phyloP scores from a whole-genome alignment of 2,329 filamentous ascomycete genomes.

The Lecanoromycetidae sp. region DNA sequence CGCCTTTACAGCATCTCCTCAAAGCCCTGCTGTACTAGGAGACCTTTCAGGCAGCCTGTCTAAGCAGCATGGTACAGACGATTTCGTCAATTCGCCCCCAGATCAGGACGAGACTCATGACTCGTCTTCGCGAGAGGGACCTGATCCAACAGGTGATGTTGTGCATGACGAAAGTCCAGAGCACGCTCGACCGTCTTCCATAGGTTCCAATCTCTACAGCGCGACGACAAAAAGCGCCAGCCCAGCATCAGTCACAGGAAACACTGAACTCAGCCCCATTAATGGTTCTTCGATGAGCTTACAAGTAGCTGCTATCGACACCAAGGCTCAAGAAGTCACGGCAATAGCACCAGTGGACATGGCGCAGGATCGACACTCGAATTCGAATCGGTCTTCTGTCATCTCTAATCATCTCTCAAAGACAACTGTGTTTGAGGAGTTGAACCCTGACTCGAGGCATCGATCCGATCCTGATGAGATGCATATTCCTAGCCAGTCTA shows the following conservation, averaged over 20 bases:
- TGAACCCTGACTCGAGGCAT: too few relatives aligned
- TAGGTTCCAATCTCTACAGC: neutral
- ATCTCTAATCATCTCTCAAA: neutral
- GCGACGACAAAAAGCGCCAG: neutral
- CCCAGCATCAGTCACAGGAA: neutral
- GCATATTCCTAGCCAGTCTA: neutral
- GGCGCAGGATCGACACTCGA: neutral
- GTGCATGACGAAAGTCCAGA: too few relatives aligned
- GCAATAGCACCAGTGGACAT: neutral
- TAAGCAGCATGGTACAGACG: too few relatives aligned
- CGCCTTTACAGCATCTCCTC: too few relatives aligned
- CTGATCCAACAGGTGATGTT: too few relatives aligned
- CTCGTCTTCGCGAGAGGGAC: too few relatives aligned
- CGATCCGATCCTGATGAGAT: too few relatives aligned
- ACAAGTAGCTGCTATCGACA: neutral
- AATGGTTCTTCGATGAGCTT: neutral
- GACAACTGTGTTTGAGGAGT: neutral
- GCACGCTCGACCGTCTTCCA: neutral
- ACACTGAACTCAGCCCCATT: neutral
- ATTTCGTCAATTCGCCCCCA: too few relatives aligned
- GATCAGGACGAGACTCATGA: too few relatives aligned
- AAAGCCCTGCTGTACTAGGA: too few relatives aligned
- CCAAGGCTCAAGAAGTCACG: neutral
- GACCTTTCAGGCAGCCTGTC: too few relatives aligned
- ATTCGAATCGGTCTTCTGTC: neutral